Percentiles rank a stretch among this genome's conserved stretches.
Conservation (phyloP, 1,284 basidiomycete genomes). For the Porodaedalea pini region DNA sequence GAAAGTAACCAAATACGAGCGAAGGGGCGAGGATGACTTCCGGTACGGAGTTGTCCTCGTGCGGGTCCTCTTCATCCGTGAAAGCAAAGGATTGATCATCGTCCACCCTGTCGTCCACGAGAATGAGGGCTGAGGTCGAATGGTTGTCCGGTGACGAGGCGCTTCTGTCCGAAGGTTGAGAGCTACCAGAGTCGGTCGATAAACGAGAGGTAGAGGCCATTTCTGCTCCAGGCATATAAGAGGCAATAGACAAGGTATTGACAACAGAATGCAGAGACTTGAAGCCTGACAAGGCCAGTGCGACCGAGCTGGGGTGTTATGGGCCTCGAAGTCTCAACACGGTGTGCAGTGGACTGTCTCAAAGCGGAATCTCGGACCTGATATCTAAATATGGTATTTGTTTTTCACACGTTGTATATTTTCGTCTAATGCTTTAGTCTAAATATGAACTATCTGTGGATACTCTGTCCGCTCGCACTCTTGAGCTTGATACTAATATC, state of each 20-base stretch:
- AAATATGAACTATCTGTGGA: no score
- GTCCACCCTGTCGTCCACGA: slow-evolving; percentile 20
- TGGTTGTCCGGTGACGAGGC: neutral
- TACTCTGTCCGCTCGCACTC: no score
- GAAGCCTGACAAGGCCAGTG: neutral
- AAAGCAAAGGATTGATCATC: slow-evolving; percentile 8
- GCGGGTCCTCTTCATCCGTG: slow-evolving; percentile 10
- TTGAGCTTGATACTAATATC: no score
- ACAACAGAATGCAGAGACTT: neutral
- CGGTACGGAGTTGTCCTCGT: neutral
- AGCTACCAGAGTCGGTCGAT: slow-evolving; percentile 11
- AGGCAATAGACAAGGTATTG: neutral
- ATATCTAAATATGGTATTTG: no score
- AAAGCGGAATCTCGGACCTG: no score
- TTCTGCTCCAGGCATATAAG: slow-evolving; percentile 1
- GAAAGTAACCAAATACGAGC: slow-evolving; percentile 64
- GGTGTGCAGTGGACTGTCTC: no score
- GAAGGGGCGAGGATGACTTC: slow-evolving; percentile 43
- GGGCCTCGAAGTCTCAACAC: no score
- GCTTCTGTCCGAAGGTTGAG: neutral
- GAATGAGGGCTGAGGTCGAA: slow-evolving; percentile 18
- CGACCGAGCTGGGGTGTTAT: no score
- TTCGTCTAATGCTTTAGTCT: no score
- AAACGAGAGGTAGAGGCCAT: slow-evolving; percentile 9
- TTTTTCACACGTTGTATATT: no score